Percentiles rank a stretch among this genome's conserved stretches.
Conservation (phyloP, 495 filamentous ascomycete genomes). For the Coniosporium apollinis region DNA sequence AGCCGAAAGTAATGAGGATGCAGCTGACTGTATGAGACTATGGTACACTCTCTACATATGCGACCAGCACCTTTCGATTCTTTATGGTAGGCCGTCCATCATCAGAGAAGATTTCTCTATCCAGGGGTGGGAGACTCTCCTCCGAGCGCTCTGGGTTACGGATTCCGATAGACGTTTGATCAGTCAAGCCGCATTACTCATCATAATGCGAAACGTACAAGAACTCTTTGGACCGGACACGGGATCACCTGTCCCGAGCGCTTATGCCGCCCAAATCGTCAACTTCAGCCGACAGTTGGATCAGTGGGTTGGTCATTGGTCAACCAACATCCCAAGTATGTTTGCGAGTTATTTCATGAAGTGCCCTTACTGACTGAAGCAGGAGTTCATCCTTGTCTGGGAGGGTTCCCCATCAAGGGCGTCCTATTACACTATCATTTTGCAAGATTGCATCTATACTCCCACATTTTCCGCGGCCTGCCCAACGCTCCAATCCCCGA, state of each 20-base stretch:
- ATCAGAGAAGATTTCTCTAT: constrained; percentile 26
- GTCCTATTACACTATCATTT: constrained; percentile 37
- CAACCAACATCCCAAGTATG: too few relatives aligned
- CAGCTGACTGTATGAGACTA: constrained; percentile 28
- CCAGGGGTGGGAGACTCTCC: constrained; percentile 21
- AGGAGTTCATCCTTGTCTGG: too few relatives aligned
- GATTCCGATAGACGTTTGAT: constrained; percentile 24
- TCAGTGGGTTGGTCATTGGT: too few relatives aligned
- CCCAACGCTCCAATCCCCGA: constrained; percentile 20
- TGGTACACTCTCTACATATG: constrained; percentile 39
- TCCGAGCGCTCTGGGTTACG: constrained; percentile 18
- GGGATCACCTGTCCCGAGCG: too few relatives aligned
- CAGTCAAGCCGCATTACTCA: constrained; percentile 24
- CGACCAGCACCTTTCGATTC: constrained; percentile 39
- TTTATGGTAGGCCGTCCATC: constrained; percentile 37
- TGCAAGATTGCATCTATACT: constrained; percentile 29
- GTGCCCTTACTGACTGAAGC: too few relatives aligned
- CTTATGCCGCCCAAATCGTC: too few relatives aligned
- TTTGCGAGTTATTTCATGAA: too few relatives aligned
- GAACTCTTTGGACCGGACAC: constrained; percentile 26
- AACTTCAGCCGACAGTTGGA: too few relatives aligned
- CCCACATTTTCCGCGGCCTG: constrained; percentile 28
- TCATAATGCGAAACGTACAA: constrained; percentile 25
- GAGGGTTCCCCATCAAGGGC: constrained; percentile 36
- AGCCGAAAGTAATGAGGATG: constrained; percentile 24